Conservation (phyloP, 1,284 basidiomycete species). For the Veloboletus limbatus region DNA sequence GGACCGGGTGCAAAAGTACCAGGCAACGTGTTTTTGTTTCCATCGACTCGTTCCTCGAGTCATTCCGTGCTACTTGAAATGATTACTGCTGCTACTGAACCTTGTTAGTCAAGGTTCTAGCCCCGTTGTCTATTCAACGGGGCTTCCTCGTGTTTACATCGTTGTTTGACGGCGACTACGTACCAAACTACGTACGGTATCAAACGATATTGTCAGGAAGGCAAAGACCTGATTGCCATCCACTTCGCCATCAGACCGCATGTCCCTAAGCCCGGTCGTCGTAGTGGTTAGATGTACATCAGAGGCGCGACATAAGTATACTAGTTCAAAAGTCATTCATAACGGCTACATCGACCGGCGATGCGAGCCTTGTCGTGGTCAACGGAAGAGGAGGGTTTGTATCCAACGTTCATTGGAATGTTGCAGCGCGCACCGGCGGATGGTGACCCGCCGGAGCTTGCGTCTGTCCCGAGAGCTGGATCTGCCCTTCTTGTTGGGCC, state of each 20-base stretch:
- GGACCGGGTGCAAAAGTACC: slow-evolving; percentile 5
- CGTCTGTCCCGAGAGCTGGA: slow-evolving; percentile 28
- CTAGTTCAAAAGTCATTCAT: slow-evolving; percentile 19
- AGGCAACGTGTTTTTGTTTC: slow-evolving; percentile 20
- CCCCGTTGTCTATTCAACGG: slow-evolving; percentile 16
- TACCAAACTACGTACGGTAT: slow-evolving; percentile 23
- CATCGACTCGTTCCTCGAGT: slow-evolving; percentile 10
- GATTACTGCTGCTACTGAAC: slow-evolving; percentile 18
- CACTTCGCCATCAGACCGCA: slow-evolving; percentile 8
- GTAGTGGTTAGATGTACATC: slow-evolving; percentile 9
- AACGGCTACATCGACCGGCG: slow-evolving; percentile 25
- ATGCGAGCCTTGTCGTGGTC: slow-evolving; percentile 11
- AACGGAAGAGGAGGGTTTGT: too few species aligned
- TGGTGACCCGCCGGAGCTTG: slow-evolving; percentile 24
- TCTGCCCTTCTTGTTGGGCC: slow-evolving; percentile 39
- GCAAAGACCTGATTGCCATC: slow-evolving; percentile 13
- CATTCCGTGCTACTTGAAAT: slow-evolving; percentile 11
- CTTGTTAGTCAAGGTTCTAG: slow-evolving; percentile 27
- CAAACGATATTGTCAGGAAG: slow-evolving; percentile 10
- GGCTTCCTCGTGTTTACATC: slow-evolving; percentile 29
- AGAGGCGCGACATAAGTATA: slow-evolving; percentile 22
- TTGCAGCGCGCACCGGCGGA: slow-evolving; percentile 31
- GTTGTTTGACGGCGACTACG: slow-evolving; percentile 26
- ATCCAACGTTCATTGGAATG: slow-evolving; percentile 24
- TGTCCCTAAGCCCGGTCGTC: slow-evolving; percentile 9